Evolutionary conservation across 2,329 filamentous ascomycete genomes (phyloP).

Genomic region (Byssoonygena ceratinophila): DNA sequence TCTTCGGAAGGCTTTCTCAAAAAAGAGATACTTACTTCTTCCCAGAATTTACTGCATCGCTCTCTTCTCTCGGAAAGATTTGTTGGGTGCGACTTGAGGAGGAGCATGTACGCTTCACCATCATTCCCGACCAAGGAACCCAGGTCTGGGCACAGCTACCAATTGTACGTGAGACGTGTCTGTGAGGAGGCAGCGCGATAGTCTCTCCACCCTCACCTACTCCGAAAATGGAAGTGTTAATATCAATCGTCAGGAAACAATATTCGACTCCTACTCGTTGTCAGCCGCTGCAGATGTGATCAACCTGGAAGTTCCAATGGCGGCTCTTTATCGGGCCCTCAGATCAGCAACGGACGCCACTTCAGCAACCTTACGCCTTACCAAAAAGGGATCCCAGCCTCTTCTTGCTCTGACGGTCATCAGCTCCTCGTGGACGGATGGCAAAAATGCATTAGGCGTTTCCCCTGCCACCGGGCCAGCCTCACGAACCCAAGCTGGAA

Average conservation of each 20-base stretch:
- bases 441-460: constrained; percentile 47
- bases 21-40: background rate
- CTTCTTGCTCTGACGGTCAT: constrained; percentile 84
- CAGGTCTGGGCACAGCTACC: constrained; percentile 83
- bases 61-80: constrained; percentile 62
- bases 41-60: constrained; percentile 51
- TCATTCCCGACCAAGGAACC: constrained; percentile 86
- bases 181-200: too few relatives aligned
- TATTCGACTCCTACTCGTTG: constrained; percentile 83
- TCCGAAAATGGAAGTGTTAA: too few relatives aligned
- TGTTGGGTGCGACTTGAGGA: constrained; percentile 85
- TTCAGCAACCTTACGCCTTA: constrained; percentile 74
- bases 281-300: constrained; percentile 89
- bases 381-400: constrained; percentile 81
- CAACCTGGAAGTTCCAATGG: constrained; percentile 90
- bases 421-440: constrained; percentile 41
- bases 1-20: constrained; percentile 7
- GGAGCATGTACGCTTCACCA: constrained; percentile 81
- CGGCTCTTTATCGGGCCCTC: constrained; percentile 77
- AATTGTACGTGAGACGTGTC: constrained; percentile 24
- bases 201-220: too few relatives aligned
- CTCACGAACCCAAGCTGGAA: constrained; percentile 28
- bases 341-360: constrained; percentile 74
- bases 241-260: constrained; percentile 49
- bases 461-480: constrained; percentile 15